A percentile compares a stretch with the other conserved stretches of the same genome.
phyloP scores from a whole-genome alignment of 2,329 filamentous ascomycete species.

The Didymellaceae sp. region DNA sequence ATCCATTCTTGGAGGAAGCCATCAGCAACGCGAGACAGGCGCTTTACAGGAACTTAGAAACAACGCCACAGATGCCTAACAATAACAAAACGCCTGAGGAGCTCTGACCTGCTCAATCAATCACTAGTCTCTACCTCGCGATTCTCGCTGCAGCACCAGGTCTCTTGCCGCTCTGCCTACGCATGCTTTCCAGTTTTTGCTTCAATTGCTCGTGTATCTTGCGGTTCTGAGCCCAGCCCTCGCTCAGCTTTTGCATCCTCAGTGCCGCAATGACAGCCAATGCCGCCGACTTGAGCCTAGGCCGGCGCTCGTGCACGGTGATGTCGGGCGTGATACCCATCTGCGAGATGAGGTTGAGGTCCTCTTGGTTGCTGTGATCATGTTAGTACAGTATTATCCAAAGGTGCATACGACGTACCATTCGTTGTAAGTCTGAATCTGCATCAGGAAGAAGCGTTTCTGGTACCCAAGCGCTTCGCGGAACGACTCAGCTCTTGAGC shows the following conservation, averaged over 20 bases:
- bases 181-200: slow-evolving; percentile 56
- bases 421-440: slow-evolving; percentile 82
- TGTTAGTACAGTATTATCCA: slow-evolving; percentile 22
- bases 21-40: neutral
- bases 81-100: slow-evolving; percentile 24
- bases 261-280: slow-evolving; percentile 57
- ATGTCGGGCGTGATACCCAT: slow-evolving; percentile 72
- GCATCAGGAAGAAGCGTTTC: slow-evolving; percentile 81
- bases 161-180: slow-evolving; percentile 31
- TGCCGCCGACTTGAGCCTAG: slow-evolving; percentile 57
- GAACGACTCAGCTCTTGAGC: slow-evolving; percentile 80
- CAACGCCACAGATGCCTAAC: slow-evolving; percentile 32
- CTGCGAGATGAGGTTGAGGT: slow-evolving; percentile 82
- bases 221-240: slow-evolving; percentile 58
- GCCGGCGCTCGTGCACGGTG: slow-evolving; percentile 53
- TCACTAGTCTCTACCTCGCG: slow-evolving; percentile 20
- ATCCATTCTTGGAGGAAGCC: neutral
- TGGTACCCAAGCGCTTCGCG: slow-evolving; percentile 82
- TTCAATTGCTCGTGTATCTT: slow-evolving; percentile 57
- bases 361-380: slow-evolving; percentile 81
- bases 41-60: neutral
- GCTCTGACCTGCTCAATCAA: neutral
- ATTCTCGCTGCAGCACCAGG: slow-evolving; percentile 25
- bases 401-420: slow-evolving; percentile 71
- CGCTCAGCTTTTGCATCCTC: slow-evolving; percentile 58